phyloP scores from a whole-genome alignment of 1,139 yeast genomes.

The Debaryomyces subglobosus region DNA sequence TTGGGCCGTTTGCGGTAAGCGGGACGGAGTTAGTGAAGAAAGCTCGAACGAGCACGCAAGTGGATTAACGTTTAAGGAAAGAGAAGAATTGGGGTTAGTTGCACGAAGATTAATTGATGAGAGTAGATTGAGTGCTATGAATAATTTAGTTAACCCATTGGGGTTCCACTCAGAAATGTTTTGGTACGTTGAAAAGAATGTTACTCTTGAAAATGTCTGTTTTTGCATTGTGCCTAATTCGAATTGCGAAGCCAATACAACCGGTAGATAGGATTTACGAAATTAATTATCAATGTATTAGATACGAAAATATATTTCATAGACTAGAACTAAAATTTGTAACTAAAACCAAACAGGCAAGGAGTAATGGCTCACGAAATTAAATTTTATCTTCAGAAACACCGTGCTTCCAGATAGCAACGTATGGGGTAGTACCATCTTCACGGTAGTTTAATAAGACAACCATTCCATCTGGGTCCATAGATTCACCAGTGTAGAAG shows the following conservation, averaged over 20 bases:
- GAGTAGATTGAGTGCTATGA: conserved; percentile 50
- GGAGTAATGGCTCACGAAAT: conserved; percentile 21
- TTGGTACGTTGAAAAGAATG: conserved; percentile 56
- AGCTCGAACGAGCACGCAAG: conserved; percentile 40
- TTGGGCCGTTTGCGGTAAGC: conserved; percentile 82
- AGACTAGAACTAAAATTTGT: conserved; percentile 5
- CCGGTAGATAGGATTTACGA: conserved; percentile 1
- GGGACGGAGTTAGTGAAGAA: conserved; percentile 32
- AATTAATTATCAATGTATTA: conserved; percentile 6
- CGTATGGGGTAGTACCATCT: conserved; percentile 97
- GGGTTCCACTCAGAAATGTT: conserved; percentile 52
- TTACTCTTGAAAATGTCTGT: conserved; percentile 76
- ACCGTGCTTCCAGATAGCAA: conserved; percentile 99
- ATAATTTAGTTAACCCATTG: conserved; percentile 24
- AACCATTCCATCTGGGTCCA: conserved; percentile 99
- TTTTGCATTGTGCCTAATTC: conserved; percentile 27
- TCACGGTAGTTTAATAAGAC: conserved; percentile 99
- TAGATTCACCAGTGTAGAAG: conserved; percentile 98
- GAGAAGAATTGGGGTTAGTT: conserved; percentile 61
- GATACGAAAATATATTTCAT: conserved; percentile 8
- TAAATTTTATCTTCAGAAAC: conserved; percentile 85
- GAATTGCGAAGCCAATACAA: neutral
- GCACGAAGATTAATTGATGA: conserved; percentile 75
- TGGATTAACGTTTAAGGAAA: conserved; percentile 44
- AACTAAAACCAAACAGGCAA: conserved; percentile 5